Percentiles rank a stretch among this genome's conserved stretches.
These are phyloP conservation scores for Gymnopilus dilepis DNA, from an alignment of 768 basidiomycete genomes.

Conservation along the genomic window DNA sequence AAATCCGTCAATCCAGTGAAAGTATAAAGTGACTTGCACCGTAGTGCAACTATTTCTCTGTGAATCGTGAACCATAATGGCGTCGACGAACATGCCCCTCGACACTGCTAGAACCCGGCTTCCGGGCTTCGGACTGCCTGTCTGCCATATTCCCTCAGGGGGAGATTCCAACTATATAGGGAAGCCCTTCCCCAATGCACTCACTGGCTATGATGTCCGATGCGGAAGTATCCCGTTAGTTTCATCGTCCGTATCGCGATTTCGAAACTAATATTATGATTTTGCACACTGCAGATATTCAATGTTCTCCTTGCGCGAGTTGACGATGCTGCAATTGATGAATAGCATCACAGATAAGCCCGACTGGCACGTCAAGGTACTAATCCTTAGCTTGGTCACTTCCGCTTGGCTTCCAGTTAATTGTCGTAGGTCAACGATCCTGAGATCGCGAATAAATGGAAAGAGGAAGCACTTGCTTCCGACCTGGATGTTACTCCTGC, in stretches of 20 bases:
- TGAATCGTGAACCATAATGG: no score
- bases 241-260: neutral
- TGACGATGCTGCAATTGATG: conserved; percentile 41
- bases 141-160: conserved; percentile 24
- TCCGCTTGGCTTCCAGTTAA: neutral
- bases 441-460: conserved; percentile 32
- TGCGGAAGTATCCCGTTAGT: conserved; percentile 16
- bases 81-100: no score
- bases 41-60: no score
- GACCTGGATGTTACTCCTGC: conserved; percentile 27
- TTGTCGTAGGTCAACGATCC: conserved; percentile 27
- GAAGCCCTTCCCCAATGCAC: conserved; percentile 22
- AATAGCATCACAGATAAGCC: conserved; percentile 41
- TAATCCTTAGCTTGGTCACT: no score
- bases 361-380: conserved; percentile 39
- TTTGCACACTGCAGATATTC: no score
- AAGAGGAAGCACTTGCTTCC: conserved; percentile 24
- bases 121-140: conserved; percentile 35
- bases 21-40: no score
- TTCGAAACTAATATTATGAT: no score
- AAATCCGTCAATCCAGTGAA: neutral
- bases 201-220: conserved; percentile 10
- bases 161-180: conserved; percentile 20
- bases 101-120: conserved; percentile 15
- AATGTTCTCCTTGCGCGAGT: conserved; percentile 36